Percentiles rank a stretch among this genome's conserved stretches.
These are phyloP conservation scores for Gardenia jasminoides DNA, from an alignment of 257 asterid species.

Conservation along the genomic window DNA sequence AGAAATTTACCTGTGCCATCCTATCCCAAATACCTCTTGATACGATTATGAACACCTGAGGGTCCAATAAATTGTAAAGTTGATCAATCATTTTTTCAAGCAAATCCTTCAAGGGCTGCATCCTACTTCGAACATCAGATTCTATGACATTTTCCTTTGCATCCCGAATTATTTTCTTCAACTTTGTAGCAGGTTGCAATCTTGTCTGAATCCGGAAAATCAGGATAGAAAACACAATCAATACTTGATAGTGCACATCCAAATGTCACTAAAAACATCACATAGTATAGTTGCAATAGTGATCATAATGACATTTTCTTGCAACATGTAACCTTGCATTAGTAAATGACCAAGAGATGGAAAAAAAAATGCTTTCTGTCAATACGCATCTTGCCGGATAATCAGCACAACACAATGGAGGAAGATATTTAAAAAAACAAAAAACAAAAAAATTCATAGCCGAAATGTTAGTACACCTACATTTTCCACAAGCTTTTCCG, in stretches of 20 bases:
- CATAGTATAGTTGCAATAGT: neutral
- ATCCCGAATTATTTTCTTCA: conserved; percentile 80
- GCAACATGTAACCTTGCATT: neutral
- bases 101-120: conserved; percentile 84
- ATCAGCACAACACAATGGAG: neutral
- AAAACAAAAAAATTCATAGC: too few species aligned
- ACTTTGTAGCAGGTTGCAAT: conserved; percentile 70
- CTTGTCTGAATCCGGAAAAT: conserved; percentile 50
- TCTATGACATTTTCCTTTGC: conserved; percentile 67
- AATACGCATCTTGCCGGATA: too few species aligned
- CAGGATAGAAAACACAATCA: neutral
- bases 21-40: conserved; percentile 93
- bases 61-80: conserved; percentile 58
- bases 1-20: conserved; percentile 73
- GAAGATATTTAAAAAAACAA: too few species aligned
- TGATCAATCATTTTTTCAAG: conserved; percentile 54
- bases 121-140: conserved; percentile 58
- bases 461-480: conserved; percentile 39
- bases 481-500: conserved; percentile 81
- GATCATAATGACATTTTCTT: neutral
- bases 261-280: neutral
- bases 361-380: neutral
- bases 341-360: neutral
- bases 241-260: neutral
- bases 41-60: conserved; percentile 67